Base-by-base conservation (phyloP, 768 basidiomycete species). In the Leccinum longicurvipes region DNA sequence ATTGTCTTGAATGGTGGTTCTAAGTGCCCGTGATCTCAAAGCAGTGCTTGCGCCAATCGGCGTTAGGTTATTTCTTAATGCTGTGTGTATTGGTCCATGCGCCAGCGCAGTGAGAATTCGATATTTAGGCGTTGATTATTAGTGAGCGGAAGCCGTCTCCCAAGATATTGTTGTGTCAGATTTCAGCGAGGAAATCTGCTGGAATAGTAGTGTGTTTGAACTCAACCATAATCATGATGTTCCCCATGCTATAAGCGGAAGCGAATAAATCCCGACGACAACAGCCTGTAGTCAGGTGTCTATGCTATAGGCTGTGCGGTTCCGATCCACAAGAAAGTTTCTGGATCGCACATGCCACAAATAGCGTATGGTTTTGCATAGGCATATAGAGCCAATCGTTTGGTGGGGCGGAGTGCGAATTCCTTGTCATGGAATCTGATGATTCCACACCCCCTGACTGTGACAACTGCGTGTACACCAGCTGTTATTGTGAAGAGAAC, bases 401-500 rank as follows among this genome's bases (percentile, higher is more conserved):
- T 24, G 24, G 6, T 15, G 21, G 23, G 50, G 58, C 69, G 66
- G 66, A 60, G 66, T 66, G 41, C 47, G 32, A 70, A 67, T 45
- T 19, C 32, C 25, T 23, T 9, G 23, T 25, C 31, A 62, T 61
- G 60, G 54, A 50, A 28, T 39, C 56, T 24, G 39, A 63, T 24
- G 39, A 63, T 56, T 60, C 66, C 28, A 71, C 68, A 46, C 60
- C 65, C 42, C 64, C 63, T 19, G 47, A 54, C 25, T 58, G 54
- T 54, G 25, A 25, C 31, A 63, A 74, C 53, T 67, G 67, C 56
- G 56, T 73, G 27, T 87, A 87, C 68, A 88, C 86, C 2, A 73
- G 73, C 4, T 80, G 73, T 62, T 89, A 82, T 56, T 89, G 86
- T 70, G 87, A 90, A 74, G 88, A 89, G 67, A 89, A 89, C 65